Conservation (phyloP, 208 protist species). For the Crithidia thermophila region DNA sequence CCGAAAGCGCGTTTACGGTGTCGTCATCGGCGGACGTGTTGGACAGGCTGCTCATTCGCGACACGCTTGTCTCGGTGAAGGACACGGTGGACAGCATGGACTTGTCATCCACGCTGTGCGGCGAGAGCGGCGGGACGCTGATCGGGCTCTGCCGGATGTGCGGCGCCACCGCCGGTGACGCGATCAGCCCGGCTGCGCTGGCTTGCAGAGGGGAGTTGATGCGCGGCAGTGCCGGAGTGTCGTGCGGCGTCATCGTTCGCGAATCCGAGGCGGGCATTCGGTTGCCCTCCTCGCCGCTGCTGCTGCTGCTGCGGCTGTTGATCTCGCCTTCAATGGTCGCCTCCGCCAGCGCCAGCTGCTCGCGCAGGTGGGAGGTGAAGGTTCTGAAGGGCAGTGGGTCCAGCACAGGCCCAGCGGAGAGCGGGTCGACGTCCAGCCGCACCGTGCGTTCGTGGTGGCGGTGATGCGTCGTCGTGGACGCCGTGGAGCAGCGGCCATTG, state of each 20-base stretch:
- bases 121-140: too few relatives aligned
- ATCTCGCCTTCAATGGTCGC: neutral
- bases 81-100: too few relatives aligned
- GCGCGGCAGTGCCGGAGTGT: neutral
- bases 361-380: constrained; percentile 13
- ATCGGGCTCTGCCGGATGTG: too few relatives aligned
- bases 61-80: too few relatives aligned
- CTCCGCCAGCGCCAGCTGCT: constrained; percentile 5
- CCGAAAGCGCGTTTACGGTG: neutral
- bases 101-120: too few relatives aligned
- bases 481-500: too few relatives aligned
- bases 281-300: neutral
- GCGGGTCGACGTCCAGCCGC: neutral
- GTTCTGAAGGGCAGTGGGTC: neutral
- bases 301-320: neutral
- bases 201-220: neutral
- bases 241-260: neutral
- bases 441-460: neutral
- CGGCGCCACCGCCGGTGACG: too few relatives aligned
- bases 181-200: neutral
- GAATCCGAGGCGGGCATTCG: neutral
- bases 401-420: too few relatives aligned
- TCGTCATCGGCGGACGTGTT: neutral
- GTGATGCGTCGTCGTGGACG: too few relatives aligned
- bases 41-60: neutral